These are phyloP conservation scores for Clitopilus hobsonii DNA, from an alignment of 768 basidiomycete genomes.

Conservation along the genomic window DNA sequence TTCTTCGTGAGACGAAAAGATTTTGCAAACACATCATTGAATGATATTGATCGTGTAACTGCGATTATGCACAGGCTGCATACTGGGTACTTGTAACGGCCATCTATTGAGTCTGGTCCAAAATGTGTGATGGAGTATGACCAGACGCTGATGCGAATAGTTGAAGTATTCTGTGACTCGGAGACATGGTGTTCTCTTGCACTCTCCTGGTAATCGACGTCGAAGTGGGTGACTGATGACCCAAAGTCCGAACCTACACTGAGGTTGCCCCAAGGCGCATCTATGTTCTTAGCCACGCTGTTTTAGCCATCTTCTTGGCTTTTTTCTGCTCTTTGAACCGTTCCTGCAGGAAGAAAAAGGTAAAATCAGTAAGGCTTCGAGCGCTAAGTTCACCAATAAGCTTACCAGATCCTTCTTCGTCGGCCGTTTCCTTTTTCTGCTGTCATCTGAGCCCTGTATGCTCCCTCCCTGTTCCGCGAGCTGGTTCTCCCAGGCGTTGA, in stretches of 20 bases:
- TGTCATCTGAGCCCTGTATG: slow-evolving; percentile 30
- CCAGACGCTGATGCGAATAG: neutral
- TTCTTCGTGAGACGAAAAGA: neutral
- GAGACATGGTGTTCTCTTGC: too few species aligned
- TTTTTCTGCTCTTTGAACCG: slow-evolving; percentile 81
- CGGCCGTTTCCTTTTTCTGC: slow-evolving; percentile 71
- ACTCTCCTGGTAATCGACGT: too few species aligned
- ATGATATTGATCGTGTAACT: neutral
- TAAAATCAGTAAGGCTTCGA: slow-evolving; percentile 8
- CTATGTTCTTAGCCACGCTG: slow-evolving; percentile 78
- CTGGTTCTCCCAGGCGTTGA: slow-evolving; percentile 73
- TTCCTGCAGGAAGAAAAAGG: slow-evolving; percentile 54
- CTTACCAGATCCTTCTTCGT: slow-evolving; percentile 83
- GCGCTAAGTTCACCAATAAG: slow-evolving; percentile 10
- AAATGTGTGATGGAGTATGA: neutral
- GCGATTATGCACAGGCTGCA: neutral
- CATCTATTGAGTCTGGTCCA: neutral
- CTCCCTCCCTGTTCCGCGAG: slow-evolving; percentile 44
- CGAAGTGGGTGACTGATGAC: too few species aligned
- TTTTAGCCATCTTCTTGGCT: slow-evolving; percentile 82
- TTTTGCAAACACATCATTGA: neutral
- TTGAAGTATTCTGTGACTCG: neutral
- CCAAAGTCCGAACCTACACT: too few species aligned
- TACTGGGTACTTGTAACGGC: neutral
- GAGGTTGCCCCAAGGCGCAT: too few species aligned